Conservation (phyloP, 371 early-diverging fungal species). For the Mucor irregularis region DNA sequence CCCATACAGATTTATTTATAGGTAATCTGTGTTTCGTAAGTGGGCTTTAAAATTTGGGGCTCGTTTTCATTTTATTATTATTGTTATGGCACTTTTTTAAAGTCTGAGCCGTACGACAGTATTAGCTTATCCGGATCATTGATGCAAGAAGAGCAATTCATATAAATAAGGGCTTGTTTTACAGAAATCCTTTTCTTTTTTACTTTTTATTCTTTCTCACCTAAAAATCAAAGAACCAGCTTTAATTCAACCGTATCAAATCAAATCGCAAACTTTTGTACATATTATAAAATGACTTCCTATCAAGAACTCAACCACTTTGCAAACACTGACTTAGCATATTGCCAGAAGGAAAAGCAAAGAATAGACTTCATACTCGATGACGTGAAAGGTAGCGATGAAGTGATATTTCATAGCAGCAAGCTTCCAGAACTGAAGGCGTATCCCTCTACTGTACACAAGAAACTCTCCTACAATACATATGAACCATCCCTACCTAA, state of each 20-base stretch:
- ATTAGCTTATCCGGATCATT: too few species aligned
- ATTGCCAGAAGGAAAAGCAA: slow-evolving; percentile 1
- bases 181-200: neutral
- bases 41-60: slow-evolving; percentile 2
- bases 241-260: neutral
- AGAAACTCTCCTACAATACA: neutral
- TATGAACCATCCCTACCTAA: neutral
- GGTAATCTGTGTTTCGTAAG: neutral
- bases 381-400: neutral
- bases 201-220: neutral
- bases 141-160: neutral
- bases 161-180: neutral
- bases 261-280: too few species aligned
- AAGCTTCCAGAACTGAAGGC: neutral
- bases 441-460: neutral
- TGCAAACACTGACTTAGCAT: neutral
- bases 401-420: neutral
- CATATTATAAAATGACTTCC: slow-evolving; percentile 2
- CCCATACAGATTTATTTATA: neutral
- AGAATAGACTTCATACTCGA: slow-evolving; percentile 4
- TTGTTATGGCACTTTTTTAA: neutral
- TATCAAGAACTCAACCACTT: neutral
- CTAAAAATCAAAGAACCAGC: neutral
- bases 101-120: neutral
- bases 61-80: neutral